A percentile compares a stretch with the other conserved stretches of the same genome.
Evolutionary conservation across 371 early-diverging fungal species (phyloP).

Genomic region (Syncephalastrum sp.): DNA sequence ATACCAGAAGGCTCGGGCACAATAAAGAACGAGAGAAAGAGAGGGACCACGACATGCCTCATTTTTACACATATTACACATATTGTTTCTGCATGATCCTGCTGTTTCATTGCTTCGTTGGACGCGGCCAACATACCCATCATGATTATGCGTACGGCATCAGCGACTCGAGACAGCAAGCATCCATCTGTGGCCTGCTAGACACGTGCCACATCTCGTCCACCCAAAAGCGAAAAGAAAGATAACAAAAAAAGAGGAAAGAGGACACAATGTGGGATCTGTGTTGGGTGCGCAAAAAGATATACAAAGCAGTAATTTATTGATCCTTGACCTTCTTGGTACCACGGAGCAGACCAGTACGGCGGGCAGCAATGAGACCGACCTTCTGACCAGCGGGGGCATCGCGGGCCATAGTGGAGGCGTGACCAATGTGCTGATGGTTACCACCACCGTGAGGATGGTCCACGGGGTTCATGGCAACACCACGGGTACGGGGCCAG

Average conservation of each 20-base stretch:
- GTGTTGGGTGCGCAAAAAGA: neutral
- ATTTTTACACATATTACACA: too few species aligned
- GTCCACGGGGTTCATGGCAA: slow-evolving; percentile 99
- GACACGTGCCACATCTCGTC: too few species aligned
- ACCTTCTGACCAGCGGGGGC: slow-evolving; percentile 98
- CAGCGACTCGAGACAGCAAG: too few species aligned
- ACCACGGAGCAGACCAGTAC: slow-evolving; percentile 90
- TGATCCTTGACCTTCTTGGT: slow-evolving; percentile 80
- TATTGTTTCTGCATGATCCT: too few species aligned
- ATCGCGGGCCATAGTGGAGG: slow-evolving; percentile 96
- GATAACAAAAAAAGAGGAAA: neutral
- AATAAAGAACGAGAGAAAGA: too few species aligned
- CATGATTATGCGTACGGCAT: too few species aligned
- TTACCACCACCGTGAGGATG: slow-evolving; percentile 72
- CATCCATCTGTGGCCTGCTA: too few species aligned
- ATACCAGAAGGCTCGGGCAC: slow-evolving; percentile 15
- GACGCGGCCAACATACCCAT: too few species aligned
- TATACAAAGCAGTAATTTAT: slow-evolving; percentile 12
- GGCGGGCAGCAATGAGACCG: slow-evolving; percentile 98
- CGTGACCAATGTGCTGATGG: slow-evolving; percentile 99
- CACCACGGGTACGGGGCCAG: slow-evolving; percentile 99
- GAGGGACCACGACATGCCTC: too few species aligned
- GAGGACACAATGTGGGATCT: neutral
- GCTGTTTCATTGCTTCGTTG: too few species aligned
- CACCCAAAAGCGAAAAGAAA: neutral